Evolutionary conservation across 768 basidiomycete genomes (phyloP), one percentile per base, ranked within the genome.

Genomic region (Leccinellum luteum): DNA sequence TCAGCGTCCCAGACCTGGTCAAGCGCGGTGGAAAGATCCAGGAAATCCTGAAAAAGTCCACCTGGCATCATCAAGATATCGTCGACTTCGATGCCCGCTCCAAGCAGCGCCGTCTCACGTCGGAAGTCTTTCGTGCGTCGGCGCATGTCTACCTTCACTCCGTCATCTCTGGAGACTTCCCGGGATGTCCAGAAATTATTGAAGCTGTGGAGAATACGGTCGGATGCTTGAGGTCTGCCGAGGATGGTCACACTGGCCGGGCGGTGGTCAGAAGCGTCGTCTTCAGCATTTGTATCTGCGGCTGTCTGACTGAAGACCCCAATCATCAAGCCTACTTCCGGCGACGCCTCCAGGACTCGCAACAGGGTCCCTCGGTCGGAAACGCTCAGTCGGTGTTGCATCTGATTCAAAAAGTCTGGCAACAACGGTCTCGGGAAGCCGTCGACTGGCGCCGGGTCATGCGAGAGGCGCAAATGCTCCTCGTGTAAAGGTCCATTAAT

Each of bases 221-320:
- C 68, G 58, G 64, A 4, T 77, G 79, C 58, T 73, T 87, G 55
- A 69, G 60, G 63, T 63, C 57, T 15, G 76, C 79, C 58, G 68
- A 64, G 64, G 69, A 73, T 62, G 62, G 62, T n/a, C 69, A 62
- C 45, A 73, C 76, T 43, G 74, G 78, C 48, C 78, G 79, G 44
- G 77, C 81, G 14, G 86, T 92, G 27, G 80, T 90, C 56, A 79
- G 89, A 38, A 89, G 86, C 73, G 90, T 89, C 27, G 88, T 92
- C 63, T 90, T 92, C 64, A 81, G 83, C 47, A 84, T 90, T 57
- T 90, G 86, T 65, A 80, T 93, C 52, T 83, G 83, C 59, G 89
- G 89, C 1, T 84, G 81, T 61, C 79, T 92, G 52, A 85, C 87
- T 59, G 83, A 85, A 66, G 74, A 82, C 52, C 57, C 34, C 4